These are phyloP conservation scores for Penicillium soppii DNA, from an alignment of 495 filamentous ascomycete genomes.

Conservation along the genomic window DNA sequence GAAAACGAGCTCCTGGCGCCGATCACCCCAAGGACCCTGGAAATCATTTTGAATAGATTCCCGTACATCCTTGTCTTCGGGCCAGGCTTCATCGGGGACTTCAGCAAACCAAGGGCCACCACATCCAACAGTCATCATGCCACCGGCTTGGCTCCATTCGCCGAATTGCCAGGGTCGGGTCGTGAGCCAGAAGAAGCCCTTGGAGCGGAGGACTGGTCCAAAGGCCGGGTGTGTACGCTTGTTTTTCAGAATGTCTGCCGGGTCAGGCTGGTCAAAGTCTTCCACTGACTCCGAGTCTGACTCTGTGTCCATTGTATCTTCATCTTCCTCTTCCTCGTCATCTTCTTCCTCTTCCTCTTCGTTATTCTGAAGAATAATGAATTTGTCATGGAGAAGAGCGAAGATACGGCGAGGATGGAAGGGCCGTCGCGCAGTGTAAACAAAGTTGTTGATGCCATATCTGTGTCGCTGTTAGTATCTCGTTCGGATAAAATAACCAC, in stretches of 20 bases:
- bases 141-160: conserved; percentile 62
- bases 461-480: conserved; percentile 15
- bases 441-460: conserved; percentile 57
- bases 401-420: conserved; percentile 53
- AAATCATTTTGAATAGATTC: conserved; percentile 46
- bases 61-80: conserved; percentile 41
- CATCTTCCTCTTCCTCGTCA: conserved; percentile 35
- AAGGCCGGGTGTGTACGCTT: conserved; percentile 44
- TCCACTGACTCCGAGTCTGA: conserved; percentile 32
- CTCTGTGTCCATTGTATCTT: conserved; percentile 38
- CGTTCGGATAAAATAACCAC: not conserved
- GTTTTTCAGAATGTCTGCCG: conserved; percentile 40
- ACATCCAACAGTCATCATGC: conserved; percentile 55
- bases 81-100: conserved; percentile 44
- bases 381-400: conserved; percentile 52
- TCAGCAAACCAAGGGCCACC: conserved; percentile 56
- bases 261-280: conserved; percentile 38
- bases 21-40: conserved; percentile 54
- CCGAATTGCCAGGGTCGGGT: conserved; percentile 47
- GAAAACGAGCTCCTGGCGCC: conserved; percentile 60
- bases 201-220: conserved; percentile 43
- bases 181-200: conserved; percentile 49
- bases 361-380: conserved; percentile 49
- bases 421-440: conserved; percentile 51
- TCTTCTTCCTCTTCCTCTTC: conserved; percentile 38